These are phyloP conservation scores for Blastobotrys serpentis DNA, from an alignment of 1,139 yeast genomes.

Conservation along the genomic window DNA sequence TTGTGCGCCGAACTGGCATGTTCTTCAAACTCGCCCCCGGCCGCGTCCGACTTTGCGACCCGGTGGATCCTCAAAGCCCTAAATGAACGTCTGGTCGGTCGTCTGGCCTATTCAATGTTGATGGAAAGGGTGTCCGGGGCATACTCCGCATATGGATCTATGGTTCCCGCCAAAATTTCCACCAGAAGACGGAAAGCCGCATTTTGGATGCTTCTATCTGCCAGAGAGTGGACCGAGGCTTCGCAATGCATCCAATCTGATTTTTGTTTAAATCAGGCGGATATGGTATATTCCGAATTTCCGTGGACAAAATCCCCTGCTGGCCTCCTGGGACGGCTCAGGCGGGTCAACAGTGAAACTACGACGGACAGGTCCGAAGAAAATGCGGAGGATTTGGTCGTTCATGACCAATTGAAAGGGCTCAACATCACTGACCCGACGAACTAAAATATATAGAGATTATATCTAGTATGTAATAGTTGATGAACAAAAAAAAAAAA, in stretches of 20 bases:
- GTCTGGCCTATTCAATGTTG: conserved; percentile 44
- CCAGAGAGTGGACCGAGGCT: conserved; percentile 62
- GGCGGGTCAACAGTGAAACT: conserved; percentile 6
- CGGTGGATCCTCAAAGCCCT: conserved; percentile 40
- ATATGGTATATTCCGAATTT: conserved; percentile 26
- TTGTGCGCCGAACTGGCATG: conserved; percentile 41
- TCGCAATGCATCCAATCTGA: conserved; percentile 25
- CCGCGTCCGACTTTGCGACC: conserved; percentile 37
- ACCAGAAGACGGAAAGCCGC: conserved; percentile 66
- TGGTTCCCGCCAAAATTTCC: conserved; percentile 12
- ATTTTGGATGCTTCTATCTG: conserved; percentile 75
- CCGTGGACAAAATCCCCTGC: conserved; percentile 34
- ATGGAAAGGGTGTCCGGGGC: conserved; percentile 52
- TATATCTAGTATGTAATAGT: no score
- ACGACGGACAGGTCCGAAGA: neutral
- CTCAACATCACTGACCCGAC: neutral
- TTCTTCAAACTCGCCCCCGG: conserved; percentile 28
- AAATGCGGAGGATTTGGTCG: neutral
- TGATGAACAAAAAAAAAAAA: neutral
- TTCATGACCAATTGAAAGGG: neutral
- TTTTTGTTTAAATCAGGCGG: conserved; percentile 31
- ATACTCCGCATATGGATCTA: conserved; percentile 34
- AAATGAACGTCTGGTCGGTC: conserved; percentile 39
- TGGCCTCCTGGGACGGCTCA: conserved; percentile 25
- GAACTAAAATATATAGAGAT: no score